phyloP scores from a whole-genome alignment of 2,329 filamentous ascomycete genomes.

The Aspergillus ustus region DNA sequence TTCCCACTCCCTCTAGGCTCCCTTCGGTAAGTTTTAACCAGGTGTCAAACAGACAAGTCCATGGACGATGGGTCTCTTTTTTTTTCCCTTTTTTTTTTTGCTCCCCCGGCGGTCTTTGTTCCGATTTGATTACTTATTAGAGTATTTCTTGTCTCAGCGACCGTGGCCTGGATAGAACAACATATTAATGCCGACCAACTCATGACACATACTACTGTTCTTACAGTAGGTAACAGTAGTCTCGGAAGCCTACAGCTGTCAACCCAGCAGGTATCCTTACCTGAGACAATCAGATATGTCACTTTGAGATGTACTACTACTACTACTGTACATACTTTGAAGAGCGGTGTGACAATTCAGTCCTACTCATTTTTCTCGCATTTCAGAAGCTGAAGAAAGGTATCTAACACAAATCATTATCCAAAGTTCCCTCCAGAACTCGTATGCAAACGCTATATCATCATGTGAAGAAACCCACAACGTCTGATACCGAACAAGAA shows the following conservation, averaged over 20 bases:
- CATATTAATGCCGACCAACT: too few relatives aligned
- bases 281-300: background rate
- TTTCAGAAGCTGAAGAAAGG: conserved; percentile 2
- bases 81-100: background rate
- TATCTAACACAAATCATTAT: conserved; percentile 13
- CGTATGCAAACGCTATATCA: conserved; percentile 7
- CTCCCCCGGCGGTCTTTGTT: too few relatives aligned
- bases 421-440: conserved; percentile 1
- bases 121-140: too few relatives aligned
- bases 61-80: background rate
- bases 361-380: background rate
- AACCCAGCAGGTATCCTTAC: background rate
- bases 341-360: background rate
- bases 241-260: background rate
- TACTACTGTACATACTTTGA: background rate
- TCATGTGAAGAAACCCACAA: conserved; percentile 12
- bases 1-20: background rate
- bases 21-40: background rate
- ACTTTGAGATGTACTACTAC: background rate
- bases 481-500: background rate
- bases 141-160: background rate
- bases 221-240: too few relatives aligned
- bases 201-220: background rate
- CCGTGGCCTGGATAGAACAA: background rate
- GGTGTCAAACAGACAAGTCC: background rate